Conservation (phyloP, 108 stramenopile species). For the Licmophora abbreviata region DNA sequence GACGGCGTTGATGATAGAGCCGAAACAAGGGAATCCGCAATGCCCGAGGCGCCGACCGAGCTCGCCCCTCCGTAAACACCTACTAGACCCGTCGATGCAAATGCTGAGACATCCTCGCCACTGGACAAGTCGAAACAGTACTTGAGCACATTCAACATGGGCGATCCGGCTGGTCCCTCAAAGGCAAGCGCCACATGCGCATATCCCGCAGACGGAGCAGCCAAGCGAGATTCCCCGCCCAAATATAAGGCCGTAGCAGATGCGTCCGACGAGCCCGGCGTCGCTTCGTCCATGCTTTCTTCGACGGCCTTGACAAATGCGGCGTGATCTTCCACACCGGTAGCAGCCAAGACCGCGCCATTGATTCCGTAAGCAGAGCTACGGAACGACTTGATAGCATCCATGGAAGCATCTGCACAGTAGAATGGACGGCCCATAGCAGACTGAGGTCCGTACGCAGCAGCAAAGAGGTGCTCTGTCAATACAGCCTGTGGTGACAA, state of each 20-base stretch:
- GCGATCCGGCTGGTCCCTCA: slow-evolving; percentile 31
- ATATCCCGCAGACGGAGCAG: slow-evolving; percentile 62
- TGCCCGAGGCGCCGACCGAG: slow-evolving; percentile 29
- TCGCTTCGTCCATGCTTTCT: slow-evolving; percentile 40
- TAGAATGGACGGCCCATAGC: slow-evolving; percentile 72
- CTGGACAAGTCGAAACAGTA: slow-evolving; percentile 38
- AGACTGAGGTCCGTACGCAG: slow-evolving; percentile 76
- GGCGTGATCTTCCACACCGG: slow-evolving; percentile 72
- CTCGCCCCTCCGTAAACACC: slow-evolving; percentile 70
- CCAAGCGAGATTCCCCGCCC: slow-evolving; percentile 73
- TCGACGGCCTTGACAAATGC: slow-evolving; percentile 71
- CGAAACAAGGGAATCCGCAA: slow-evolving; percentile 47
- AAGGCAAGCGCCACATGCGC: slow-evolving; percentile 82
- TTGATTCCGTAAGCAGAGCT: slow-evolving; percentile 61
- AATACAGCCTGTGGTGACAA: slow-evolving; percentile 39
- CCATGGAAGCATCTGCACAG: slow-evolving; percentile 32
- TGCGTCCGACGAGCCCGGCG: slow-evolving; percentile 22
- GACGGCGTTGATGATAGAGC: slow-evolving; percentile 38
- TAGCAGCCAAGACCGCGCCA: slow-evolving; percentile 75
- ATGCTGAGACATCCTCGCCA: slow-evolving; percentile 41
- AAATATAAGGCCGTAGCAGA: slow-evolving; percentile 37
- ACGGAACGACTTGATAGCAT: slow-evolving; percentile 64
- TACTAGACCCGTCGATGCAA: slow-evolving; percentile 54
- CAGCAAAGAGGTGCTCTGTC: slow-evolving; percentile 77
- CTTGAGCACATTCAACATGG: slow-evolving; percentile 62